Evolutionary conservation across 2,329 filamentous ascomycete species (phyloP).

Genomic region (Dichotomopilus funicola): DNA sequence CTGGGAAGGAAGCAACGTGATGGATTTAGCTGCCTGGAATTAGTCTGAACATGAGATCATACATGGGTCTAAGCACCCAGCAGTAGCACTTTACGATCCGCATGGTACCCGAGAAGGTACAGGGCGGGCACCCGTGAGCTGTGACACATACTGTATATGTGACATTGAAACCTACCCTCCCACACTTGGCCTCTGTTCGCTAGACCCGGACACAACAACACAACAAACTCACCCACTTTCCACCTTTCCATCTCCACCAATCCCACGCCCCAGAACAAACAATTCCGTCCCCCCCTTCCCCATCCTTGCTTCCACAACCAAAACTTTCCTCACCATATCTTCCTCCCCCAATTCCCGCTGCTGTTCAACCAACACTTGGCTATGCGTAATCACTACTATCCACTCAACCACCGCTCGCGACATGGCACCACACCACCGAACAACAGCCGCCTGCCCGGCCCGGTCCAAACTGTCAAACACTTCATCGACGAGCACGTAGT

Average conservation of each 20-base stretch:
- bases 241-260: background rate
- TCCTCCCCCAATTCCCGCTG: background rate
- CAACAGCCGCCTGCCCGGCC: background rate
- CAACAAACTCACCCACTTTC: too few species aligned
- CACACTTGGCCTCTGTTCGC: too few species aligned
- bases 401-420: background rate
- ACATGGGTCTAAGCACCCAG: too few species aligned
- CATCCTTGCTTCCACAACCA: background rate
- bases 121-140: too few species aligned
- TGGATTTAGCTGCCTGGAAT: background rate
- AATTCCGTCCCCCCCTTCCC: background rate
- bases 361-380: background rate
- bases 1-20: background rate
- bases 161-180: too few species aligned
- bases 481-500: background rate
- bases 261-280: background rate
- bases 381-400: background rate
- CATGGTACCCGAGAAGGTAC: too few species aligned
- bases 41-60: background rate
- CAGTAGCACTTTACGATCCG: too few species aligned
- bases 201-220: too few species aligned
- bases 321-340: background rate
- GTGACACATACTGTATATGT: too few species aligned
- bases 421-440: background rate
- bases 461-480: background rate